Base-by-base conservation (phyloP, 305 asterid species). In the Solanum chacoense region DNA sequence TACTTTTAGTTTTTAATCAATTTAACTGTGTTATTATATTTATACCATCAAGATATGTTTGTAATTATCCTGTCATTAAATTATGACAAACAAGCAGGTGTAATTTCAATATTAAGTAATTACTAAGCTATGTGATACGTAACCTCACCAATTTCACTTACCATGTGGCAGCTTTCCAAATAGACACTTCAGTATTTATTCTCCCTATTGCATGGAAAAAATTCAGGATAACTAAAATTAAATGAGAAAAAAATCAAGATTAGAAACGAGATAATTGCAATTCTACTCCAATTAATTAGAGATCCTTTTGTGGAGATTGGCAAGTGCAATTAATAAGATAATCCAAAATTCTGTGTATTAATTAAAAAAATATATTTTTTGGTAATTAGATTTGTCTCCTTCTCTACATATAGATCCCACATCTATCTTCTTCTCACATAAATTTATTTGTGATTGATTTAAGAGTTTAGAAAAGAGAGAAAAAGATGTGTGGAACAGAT, bases 401-500 rank as follows among this genome's bases (percentile, higher is more conserved):
- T 29, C 59, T 31, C 75, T 90, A 89, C 87, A 90, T 40, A 87
- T 89, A 87, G 72, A 65, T 24, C 6, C 2, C 29, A 65, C 10
- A 65, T n/a, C 29, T 65, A n/a, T 65, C 14, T 65, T 65, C 72
- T 65, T 10, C 29, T 65, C 29, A 2, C 72, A 65, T 65, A 10
- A 65, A 11, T 10, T 14, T 79, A 79, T 45, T 79, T 78, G 45
- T 79, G 36, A 26, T 79, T 14, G 26, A 79, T 79, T 34, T 29
- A 29, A 81, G 29, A 14, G 31, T 81, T 80, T 80, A 26, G 6
- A 79, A 55, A 74, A 18, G 29, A 18, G 65, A 16, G 9, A 35
- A n/a, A 65, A 90, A 71, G 87, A 95, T 94, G 97, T 91, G 94
- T 75, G 94, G 93, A 24, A 91, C 92, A 77, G 92, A 85, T 38